These are phyloP conservation scores for Colletotrichum falcatum DNA, from an alignment of 2,329 filamentous ascomycete genomes.

Conservation along the genomic window DNA sequence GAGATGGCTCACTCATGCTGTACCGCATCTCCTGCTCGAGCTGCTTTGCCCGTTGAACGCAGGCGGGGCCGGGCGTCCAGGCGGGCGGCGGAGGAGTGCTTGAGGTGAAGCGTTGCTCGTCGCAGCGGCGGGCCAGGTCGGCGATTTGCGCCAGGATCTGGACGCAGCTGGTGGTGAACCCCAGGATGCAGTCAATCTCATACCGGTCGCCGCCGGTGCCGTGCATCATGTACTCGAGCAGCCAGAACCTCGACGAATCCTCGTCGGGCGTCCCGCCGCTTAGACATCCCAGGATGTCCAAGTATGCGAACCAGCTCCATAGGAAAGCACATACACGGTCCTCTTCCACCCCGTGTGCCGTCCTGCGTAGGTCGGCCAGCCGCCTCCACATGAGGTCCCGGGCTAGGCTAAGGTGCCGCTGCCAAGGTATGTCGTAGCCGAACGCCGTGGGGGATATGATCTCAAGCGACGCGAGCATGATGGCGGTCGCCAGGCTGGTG, in stretches of 20 bases:
- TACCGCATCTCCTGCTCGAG: slow-evolving; percentile 72
- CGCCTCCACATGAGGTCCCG: slow-evolving; percentile 79
- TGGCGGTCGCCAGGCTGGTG: slow-evolving; percentile 81
- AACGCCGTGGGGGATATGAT: slow-evolving; percentile 87
- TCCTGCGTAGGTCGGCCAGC: slow-evolving; percentile 50
- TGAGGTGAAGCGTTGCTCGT: slow-evolving; percentile 70
- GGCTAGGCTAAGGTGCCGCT: slow-evolving; percentile 80
- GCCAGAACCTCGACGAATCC: slow-evolving; percentile 62
- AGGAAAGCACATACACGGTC: slow-evolving; percentile 79
- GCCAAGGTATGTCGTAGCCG: slow-evolving; percentile 84
- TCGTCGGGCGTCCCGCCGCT: slow-evolving; percentile 67
- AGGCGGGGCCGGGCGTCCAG: slow-evolving; percentile 69
- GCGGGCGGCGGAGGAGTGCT: slow-evolving; percentile 52
- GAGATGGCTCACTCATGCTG: slow-evolving; percentile 59
- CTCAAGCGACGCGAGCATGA: slow-evolving; percentile 86
- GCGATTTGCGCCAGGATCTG: slow-evolving; percentile 79
- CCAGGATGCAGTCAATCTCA: slow-evolving; percentile 84
- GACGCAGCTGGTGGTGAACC: slow-evolving; percentile 79
- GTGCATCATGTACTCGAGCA: slow-evolving; percentile 64
- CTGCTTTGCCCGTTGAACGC: slow-evolving; percentile 67
- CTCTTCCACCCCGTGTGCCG: slow-evolving; percentile 57
- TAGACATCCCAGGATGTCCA: slow-evolving; percentile 82
- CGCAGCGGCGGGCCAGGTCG: slow-evolving; percentile 76
- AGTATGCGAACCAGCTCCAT: slow-evolving; percentile 85
- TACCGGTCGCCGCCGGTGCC: slow-evolving; percentile 67